Base-by-base conservation (phyloP, 345 rosid genomes). In the Aquilaria sinensis region DNA sequence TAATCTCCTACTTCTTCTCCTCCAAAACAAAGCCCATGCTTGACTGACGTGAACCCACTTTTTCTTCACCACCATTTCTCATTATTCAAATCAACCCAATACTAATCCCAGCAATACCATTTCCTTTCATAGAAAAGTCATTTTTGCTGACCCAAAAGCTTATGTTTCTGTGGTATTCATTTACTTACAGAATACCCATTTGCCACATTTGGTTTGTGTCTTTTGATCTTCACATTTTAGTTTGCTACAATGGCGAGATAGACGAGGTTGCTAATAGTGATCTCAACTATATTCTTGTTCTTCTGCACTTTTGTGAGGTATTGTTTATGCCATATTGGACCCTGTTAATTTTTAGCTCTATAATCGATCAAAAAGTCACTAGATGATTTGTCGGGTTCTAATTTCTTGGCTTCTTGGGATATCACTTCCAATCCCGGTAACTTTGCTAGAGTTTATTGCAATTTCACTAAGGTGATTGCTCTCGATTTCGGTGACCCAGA, bases 371-470 rank as follows among this genome's bases (percentile, higher is more conserved):
- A 95, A 47, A 93, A 88, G 54, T 75, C 89, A 5, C 74, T 93
- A 0, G 70, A 81, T 16, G 95, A 90, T 67, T 68, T 85, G 65
- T 92, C 92, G 0, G 96, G 97, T 16, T 93, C 99, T 16, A 80
- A 70, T 57, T 93, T 86, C 74, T 93, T 93, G 71, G 74, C 82
- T 63, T 80, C 95, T 0, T 90, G 99, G 99, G 97, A 93, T 57
- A 88, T 88, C 77, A 93, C 99, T 31, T 77, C 96, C 30, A 97
- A 93, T 47, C 99, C 99, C 7, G 88, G 99, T 57, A 86, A 70
- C 70, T 93, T 93, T 71, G 82, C 84, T 56, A 96, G 99, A 23
- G 96, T 93, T 67, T 86, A 74, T 74, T 93, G 99, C 37, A 87
- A 83, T 6, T 75, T 71, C 10, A 84, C 90, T 51, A 72, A 72